Evolutionary conservation across 352 stramenopile genomes (phyloP), one percentile per base, ranked within the genome.

Genomic region (Phytophthora cajani): DNA sequence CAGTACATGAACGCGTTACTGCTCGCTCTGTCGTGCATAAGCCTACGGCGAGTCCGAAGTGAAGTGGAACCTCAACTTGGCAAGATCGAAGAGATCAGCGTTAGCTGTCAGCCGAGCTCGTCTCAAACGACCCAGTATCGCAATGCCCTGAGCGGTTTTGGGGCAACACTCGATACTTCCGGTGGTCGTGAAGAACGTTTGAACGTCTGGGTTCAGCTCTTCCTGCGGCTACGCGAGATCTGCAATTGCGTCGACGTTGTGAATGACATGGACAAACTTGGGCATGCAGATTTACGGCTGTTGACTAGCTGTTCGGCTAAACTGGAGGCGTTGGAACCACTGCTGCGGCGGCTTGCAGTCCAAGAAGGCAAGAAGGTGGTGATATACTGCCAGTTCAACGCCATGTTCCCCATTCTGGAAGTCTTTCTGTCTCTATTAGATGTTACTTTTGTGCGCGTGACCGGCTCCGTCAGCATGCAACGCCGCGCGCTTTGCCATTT

Each of bases 241-340:
- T 95, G 89, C 75, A 96, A 96, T 57, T 92, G 86, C 54, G 87
- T 95, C 9, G 85, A 94, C 67, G 59, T 95, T 33, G 73, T 89
- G 17, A 84, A 87, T 33, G 89, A 96, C 58, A 52, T 88, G 21
- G 89, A 96, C 21, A 94, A 94, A 64, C 75, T 96, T 11, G 81
- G 63, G 1, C 72, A 90, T 10, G 85, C 85, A n/a, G 89, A 96
- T 74, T 64, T 91, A 17, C 60, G 71, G 5, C 64, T 93, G 23
- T 63, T 96, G 8, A 66, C 69, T 5, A 82, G 78, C 56, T 88
- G 77, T 49, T 95, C 89, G 0, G 71, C 79, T 1, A 96, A 96
- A 64, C 47, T 95, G 19, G 72, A 84, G n/a, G 64, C 73, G 1
- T 56, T 96, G 16, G 64, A 80, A 50, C 75, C 85, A 21, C 40